Percentiles rank a stretch among this genome's conserved stretches.
These are phyloP conservation scores for Verbena officinalis DNA, from an alignment of 257 asterid species.

Conservation along the genomic window DNA sequence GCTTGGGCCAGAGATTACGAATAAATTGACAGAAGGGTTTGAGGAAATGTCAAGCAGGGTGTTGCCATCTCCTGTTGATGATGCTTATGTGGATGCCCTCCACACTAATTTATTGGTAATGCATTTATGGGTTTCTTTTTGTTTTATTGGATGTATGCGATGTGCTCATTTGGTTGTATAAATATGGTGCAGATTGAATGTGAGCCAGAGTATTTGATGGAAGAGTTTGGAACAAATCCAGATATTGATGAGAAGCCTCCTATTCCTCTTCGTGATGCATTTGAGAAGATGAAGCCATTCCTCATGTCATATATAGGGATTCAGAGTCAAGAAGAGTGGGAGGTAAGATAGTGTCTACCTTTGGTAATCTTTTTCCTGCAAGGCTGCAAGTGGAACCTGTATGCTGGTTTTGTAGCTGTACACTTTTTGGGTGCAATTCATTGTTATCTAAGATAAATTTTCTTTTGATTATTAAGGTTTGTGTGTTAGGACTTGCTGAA, in stretches of 20 bases:
- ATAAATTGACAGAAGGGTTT: conserved; percentile 58
- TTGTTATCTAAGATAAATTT: neutral
- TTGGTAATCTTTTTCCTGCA: neutral
- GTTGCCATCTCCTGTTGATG: conserved; percentile 67
- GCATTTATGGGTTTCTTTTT: conserved; percentile 6
- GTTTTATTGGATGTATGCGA: conserved; percentile 10
- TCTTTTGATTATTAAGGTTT: neutral
- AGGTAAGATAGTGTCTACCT: conserved; percentile 49
- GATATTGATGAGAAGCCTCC: conserved; percentile 92
- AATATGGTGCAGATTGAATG: conserved; percentile 72
- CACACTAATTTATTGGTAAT: conserved; percentile 74
- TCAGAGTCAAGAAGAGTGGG: conserved; percentile 88
- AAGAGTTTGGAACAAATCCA: conserved; percentile 76
- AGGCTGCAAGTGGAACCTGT: neutral
- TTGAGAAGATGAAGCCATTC: conserved; percentile 92
- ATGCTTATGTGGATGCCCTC: conserved; percentile 64
- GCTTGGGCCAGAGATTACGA: conserved; percentile 72
- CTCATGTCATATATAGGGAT: conserved; percentile 82
- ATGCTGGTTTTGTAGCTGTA: neutral
- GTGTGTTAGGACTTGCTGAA: neutral
- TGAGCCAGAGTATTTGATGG: conserved; percentile 87
- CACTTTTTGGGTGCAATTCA: conserved; percentile 5
- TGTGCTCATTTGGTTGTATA: conserved; percentile 17
- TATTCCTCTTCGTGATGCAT: conserved; percentile 73
- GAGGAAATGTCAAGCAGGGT: conserved; percentile 63